Base-by-base conservation (phyloP, 129 eudicot species). In the Pulicaria dysenterica region DNA sequence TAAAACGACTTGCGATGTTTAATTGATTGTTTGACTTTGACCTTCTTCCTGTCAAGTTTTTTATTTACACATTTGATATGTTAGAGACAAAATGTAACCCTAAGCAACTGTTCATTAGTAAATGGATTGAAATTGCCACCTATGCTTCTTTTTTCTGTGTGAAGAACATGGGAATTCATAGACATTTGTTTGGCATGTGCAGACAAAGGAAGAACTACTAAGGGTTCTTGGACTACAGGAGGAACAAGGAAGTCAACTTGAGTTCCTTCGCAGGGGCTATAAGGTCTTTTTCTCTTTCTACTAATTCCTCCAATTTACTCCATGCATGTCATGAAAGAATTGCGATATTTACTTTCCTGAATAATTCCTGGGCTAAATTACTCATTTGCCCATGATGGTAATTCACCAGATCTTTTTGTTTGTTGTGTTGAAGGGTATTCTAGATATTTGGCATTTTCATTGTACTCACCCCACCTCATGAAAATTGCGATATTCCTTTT, bases 261-360 rank as follows among this genome's bases (percentile, higher is more conserved):
- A 94, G 81, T 94, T 94, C 84, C 95, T 94, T 73, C 92, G 99
- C 70, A 86, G 94, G 77, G 97, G 99, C 70, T 94, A 94, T 89
- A 90, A 64, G 97, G 98, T 94, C 17, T 59, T 17, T 34, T 70
- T 69, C 64, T 64, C 38, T 47, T 59, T 42, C 38, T 8, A 8
- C 9, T 58, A 2, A 38, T 72, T 17, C 54, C 39, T 70, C 14
- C 57, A 50, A 14, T 31, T 50, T 37, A 39, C 38, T 38, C 39
- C 39, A 12, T 69, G 19, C 50, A 14, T 49, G 49, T 34, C 37
- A 36, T 49, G 31, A 48, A 47, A 31, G 31, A 24, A 7, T 67
- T 19, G 31, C 34, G 13, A 51, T 11, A 17, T 44, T 2, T 44
- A 44, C 12, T 19, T 16, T 44, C 9, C 38, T 19, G 17, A 12